phyloP scores from a whole-genome alignment of 2,329 filamentous ascomycete species.

The Diaporthe velutina region DNA sequence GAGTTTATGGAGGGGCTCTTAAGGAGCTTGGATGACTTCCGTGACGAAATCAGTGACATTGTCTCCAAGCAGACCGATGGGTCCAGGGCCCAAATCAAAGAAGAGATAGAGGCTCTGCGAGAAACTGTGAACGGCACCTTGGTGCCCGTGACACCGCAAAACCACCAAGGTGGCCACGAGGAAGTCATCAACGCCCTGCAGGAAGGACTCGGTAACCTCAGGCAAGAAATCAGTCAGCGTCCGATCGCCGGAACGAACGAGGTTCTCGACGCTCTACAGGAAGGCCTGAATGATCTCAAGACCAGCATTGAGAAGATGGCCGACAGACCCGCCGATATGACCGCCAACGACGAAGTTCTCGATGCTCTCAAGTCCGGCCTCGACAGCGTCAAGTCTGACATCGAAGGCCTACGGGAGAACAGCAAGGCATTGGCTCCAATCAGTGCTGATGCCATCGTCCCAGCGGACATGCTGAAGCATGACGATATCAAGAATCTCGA shows the following conservation, averaged over 20 bases:
- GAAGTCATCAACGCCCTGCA: conserved; percentile 80
- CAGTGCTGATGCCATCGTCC: conserved; percentile 64
- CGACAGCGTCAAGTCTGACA: conserved; percentile 80
- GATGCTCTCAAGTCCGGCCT: conserved; percentile 89
- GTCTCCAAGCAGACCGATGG: conserved; percentile 61
- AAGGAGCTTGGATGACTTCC: conserved; percentile 75
- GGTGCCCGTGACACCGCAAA: conserved; percentile 68
- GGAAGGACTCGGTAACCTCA: conserved; percentile 79
- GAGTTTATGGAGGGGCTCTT: conserved; percentile 81
- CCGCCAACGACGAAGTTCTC: conserved; percentile 88
- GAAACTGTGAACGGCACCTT: conserved; percentile 80
- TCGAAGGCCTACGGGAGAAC: conserved; percentile 79
- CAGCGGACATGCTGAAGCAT: conserved; percentile 69
- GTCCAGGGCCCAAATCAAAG: conserved; percentile 79
- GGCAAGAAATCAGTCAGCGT: conserved; percentile 78
- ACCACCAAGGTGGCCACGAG: conserved; percentile 59
- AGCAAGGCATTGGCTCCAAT: conserved; percentile 64
- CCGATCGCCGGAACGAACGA: conserved; percentile 82
- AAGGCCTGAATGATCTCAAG: conserved; percentile 84
- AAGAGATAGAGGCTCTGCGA: conserved; percentile 85
- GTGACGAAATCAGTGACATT: conserved; percentile 75
- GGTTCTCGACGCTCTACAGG: conserved; percentile 89
- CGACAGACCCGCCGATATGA: conserved; percentile 85
- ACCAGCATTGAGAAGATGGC: conserved; percentile 81
- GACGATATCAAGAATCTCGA: conserved; percentile 90